A percentile compares a stretch with the other conserved stretches of the same genome.
These are phyloP conservation scores for Acer negundo DNA, from an alignment of 345 rosid genomes.

Conservation along the genomic window DNA sequence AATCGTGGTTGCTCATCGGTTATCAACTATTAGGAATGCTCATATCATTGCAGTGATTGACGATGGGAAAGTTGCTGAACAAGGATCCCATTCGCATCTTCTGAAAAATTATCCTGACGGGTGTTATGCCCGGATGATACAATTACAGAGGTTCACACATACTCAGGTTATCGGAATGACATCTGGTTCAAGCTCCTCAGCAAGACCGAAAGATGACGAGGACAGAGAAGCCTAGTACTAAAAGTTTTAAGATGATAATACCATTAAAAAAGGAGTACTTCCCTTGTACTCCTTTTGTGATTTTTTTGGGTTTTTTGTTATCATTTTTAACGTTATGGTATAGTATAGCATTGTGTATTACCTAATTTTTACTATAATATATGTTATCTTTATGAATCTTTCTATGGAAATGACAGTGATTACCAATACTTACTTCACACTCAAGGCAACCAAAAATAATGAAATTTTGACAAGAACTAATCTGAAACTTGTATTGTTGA, in stretches of 20 bases:
- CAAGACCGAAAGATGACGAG: slow-evolving; percentile 64
- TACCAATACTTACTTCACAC: slow-evolving; percentile 23
- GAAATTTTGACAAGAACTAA: not conserved
- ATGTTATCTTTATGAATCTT: slow-evolving; percentile 34
- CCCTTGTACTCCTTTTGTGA: slow-evolving; percentile 27
- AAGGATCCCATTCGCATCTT: slow-evolving; percentile 88
- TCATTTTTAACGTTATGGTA: slow-evolving; percentile 36
- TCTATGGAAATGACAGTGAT: slow-evolving; percentile 34
- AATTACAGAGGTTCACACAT: slow-evolving; percentile 90
- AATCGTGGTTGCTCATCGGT: slow-evolving; percentile 83
- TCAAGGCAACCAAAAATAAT: not conserved
- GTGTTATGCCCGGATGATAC: slow-evolving; percentile 87
- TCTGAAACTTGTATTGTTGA: too few species aligned
- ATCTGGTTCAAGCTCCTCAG: slow-evolving; percentile 76
- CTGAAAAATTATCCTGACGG: slow-evolving; percentile 87
- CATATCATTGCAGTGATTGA: slow-evolving; percentile 86
- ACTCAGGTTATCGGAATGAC: slow-evolving; percentile 84
- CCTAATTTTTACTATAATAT: slow-evolving; percentile 31
- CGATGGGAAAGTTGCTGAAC: slow-evolving; percentile 92
- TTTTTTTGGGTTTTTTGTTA: slow-evolving; percentile 35
- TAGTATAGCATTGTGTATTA: slow-evolving; percentile 52
- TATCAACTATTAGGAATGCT: slow-evolving; percentile 88
- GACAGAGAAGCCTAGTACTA: slow-evolving; percentile 49
- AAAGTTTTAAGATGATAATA: slow-evolving; percentile 25
- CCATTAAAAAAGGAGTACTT: slow-evolving; percentile 32